Conservation (phyloP, 441 rosid genomes). For the Biscutella laevigata region DNA sequence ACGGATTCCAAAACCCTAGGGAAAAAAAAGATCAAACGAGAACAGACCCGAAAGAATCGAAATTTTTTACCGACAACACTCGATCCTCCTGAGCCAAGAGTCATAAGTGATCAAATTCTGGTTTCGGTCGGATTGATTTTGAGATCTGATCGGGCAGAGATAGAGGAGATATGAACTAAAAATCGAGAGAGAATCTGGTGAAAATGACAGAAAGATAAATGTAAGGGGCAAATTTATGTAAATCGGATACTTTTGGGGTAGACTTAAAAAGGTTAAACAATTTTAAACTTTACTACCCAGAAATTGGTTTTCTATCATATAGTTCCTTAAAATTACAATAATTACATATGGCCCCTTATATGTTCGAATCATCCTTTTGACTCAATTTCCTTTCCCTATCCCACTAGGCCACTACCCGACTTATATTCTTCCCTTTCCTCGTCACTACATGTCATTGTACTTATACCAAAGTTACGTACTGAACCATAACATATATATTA, state of each 20-base stretch:
- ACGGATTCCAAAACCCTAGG: slow-evolving; percentile 16
- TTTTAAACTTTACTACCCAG: not conserved
- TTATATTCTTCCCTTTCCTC: no score
- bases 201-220: slow-evolving; percentile 15
- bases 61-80: slow-evolving; percentile 72
- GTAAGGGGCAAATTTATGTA: slow-evolving; percentile 18
- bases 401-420: no score
- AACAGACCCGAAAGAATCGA: slow-evolving; percentile 5
- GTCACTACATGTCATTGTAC: no score
- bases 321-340: not conserved
- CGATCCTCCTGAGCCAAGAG: slow-evolving; percentile 98
- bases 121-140: slow-evolving; percentile 5
- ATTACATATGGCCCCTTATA: not conserved
- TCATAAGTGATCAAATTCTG: slow-evolving; percentile 39
- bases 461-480: no score
- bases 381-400: no score
- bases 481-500: no score
- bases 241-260: not conserved
- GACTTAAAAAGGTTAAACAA: not conserved
- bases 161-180: slow-evolving; percentile 3
- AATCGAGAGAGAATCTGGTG: slow-evolving; percentile 13
- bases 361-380: not conserved
- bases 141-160: slow-evolving; percentile 36
- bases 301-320: not conserved
- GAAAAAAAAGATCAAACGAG: not conserved